Base-by-base conservation (phyloP, 2,329 filamentous ascomycete genomes). In the Venturia nashicola region DNA sequence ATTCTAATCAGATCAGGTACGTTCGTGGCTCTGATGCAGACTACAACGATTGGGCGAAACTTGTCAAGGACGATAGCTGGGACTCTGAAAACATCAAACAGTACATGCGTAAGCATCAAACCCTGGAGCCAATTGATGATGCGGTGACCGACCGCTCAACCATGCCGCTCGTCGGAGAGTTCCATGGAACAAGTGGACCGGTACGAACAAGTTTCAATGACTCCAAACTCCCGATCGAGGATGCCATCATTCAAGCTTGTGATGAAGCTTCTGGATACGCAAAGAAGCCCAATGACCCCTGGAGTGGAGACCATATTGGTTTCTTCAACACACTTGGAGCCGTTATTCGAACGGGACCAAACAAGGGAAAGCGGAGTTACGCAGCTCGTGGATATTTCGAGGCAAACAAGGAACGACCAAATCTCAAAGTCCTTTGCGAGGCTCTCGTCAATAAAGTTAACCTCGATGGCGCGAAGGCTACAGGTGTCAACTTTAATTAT, bases 391-490 rank as follows among this genome's bases (percentile, higher is more conserved):
- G 34, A 11, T 61, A 61, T 34, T 61, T 27, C 32, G 39, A 44
- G 39, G 18, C 60, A 9, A 43, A 39, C 27, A 61, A 48, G 20
- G 43, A 44, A 20, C 39, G 60, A n/a, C 20, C 39, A 3, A 61
- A 61, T 48, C 69, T 83, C 2, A 70, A 73, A n/a, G 69, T 83
- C 1, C 69, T 82, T 5, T 78, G 77, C 1, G 75, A 81, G 46
- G 77, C 79, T 3, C 68, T 76, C 40, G 78, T 81, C 20, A 66
- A 76, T 59, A 70, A 80, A 65, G 71, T 86, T 66, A 66, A 80
- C 44, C 69, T 82, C 40, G 71, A 79, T 36, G 77, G 74, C 16
- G 73, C 72, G 9, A 72, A 59, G 27, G 72, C 42, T 48, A 44
- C 32, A 23, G 63, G 63, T 23, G 60, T 65, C 32, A 60, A 65